A percentile compares a stretch with the other conserved stretches of the same genome.
Evolutionary conservation across 2,329 filamentous ascomycete species (phyloP).

Genomic region (Diaporthe humulicola): DNA sequence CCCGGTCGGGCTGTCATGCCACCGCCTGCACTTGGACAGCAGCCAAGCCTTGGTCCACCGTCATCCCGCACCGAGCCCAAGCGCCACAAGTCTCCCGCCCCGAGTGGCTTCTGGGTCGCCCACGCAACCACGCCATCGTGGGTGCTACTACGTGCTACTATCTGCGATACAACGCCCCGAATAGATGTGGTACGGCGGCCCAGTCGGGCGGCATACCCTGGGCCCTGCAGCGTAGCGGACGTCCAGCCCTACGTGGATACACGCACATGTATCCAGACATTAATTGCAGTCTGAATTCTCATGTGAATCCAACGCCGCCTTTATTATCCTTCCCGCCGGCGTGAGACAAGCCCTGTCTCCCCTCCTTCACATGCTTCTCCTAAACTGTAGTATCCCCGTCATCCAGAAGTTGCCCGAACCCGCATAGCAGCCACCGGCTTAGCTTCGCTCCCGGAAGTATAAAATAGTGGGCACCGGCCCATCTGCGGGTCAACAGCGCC

Average conservation of each 20-base stretch:
- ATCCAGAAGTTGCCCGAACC: slow-evolving; percentile 2
- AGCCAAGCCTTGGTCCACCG: slow-evolving; percentile 21
- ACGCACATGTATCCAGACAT: not conserved
- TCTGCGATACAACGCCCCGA: not conserved
- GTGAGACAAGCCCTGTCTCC: not conserved
- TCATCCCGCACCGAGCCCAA: slow-evolving; percentile 11
- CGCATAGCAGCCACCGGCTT: not conserved
- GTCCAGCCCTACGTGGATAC: slow-evolving; percentile 8
- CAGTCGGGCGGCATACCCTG: not conserved
- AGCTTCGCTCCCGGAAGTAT: slow-evolving; percentile 25
- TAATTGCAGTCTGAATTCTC: not conserved
- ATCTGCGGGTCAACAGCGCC: slow-evolving; percentile 10
- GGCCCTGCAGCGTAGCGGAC: not conserved
- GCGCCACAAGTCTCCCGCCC: slow-evolving; percentile 9
- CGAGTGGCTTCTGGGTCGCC: slow-evolving; percentile 17
- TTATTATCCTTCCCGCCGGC: slow-evolving; percentile 11
- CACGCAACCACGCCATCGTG: slow-evolving; percentile 17
- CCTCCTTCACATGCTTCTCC: slow-evolving; percentile 6
- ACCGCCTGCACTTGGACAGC: not conserved
- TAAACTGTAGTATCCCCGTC: slow-evolving; percentile 14
- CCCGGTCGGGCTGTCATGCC: slow-evolving; percentile 3
- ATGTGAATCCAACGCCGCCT: not conserved
- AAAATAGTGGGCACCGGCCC: slow-evolving; percentile 19
- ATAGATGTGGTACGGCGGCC: not conserved
- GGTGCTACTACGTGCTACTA: not conserved